These are phyloP conservation scores for Fusarium brevicatenulatum DNA, from an alignment of 2,329 filamentous ascomycete species.

Conservation along the genomic window DNA sequence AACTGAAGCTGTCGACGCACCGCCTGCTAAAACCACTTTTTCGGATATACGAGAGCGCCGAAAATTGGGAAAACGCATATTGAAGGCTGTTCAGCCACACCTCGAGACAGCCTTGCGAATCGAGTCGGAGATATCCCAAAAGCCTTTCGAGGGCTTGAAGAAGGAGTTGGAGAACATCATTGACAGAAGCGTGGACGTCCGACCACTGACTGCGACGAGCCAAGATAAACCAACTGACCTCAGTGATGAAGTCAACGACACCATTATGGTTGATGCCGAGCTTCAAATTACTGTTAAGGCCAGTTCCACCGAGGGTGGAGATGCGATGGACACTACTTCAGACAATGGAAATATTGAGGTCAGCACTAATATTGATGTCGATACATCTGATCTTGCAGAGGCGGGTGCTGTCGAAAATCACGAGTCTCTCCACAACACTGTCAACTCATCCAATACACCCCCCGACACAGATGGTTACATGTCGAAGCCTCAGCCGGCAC, in stretches of 20 bases:
- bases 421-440: constrained; percentile 34
- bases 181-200: constrained; percentile 71
- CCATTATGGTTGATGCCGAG: constrained; percentile 63
- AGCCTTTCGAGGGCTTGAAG: constrained; percentile 74
- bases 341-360: constrained; percentile 57
- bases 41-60: constrained; percentile 82
- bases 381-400: constrained; percentile 52
- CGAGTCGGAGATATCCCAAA: constrained; percentile 82
- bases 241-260: constrained; percentile 56
- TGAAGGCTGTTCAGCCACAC: constrained; percentile 82
- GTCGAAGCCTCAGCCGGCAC: constrained; percentile 41
- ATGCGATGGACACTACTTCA: constrained; percentile 52
- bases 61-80: constrained; percentile 87
- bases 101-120: constrained; percentile 80
- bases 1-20: constrained; percentile 58
- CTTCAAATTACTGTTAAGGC: constrained; percentile 59
- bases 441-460: constrained; percentile 54
- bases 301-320: constrained; percentile 42
- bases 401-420: constrained; percentile 44
- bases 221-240: constrained; percentile 52
- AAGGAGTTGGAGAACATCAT: constrained; percentile 79
- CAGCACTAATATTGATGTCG: constrained; percentile 58
- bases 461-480: constrained; percentile 61
- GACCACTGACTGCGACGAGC: constrained; percentile 49
- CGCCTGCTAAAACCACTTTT: constrained; percentile 61